Evolutionary conservation across 441 rosid genomes (phyloP).

Genomic region (Croton laevigatus): DNA sequence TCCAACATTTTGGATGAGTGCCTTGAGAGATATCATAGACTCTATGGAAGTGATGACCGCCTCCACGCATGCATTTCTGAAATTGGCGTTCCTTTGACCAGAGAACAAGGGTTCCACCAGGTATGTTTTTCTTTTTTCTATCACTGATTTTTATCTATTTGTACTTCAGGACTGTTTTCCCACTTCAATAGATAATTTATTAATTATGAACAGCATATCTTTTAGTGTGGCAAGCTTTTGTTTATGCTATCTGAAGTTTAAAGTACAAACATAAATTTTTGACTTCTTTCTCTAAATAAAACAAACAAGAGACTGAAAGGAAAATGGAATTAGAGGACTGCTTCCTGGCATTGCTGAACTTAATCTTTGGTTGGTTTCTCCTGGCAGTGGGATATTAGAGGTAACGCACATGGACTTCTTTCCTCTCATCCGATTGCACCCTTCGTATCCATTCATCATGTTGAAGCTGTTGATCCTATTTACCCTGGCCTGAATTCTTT

Average conservation of each 20-base stretch:
- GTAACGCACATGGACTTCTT: conserved; percentile 72
- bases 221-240: background rate
- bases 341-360: conserved; percentile 4
- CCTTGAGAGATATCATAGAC: conserved; percentile 69
- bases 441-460: conserved; percentile 79
- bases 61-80: conserved; percentile 90
- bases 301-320: background rate
- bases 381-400: conserved; percentile 88
- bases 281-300: background rate
- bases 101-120: conserved; percentile 90
- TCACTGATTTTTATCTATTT: background rate
- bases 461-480: conserved; percentile 77
- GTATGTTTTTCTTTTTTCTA: conserved; percentile 25
- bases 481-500: conserved; percentile 65
- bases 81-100: conserved; percentile 77
- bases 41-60: conserved; percentile 90
- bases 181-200: background rate
- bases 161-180: background rate
- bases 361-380: conserved; percentile 1
- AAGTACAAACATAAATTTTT: background rate
- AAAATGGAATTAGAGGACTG: background rate
- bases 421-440: conserved; percentile 81
- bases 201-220: background rate
- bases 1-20: conserved; percentile 65
- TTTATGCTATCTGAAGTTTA: background rate